phyloP scores from a whole-genome alignment of 495 filamentous ascomycete genomes.

The Geopyxis carbonaria region DNA sequence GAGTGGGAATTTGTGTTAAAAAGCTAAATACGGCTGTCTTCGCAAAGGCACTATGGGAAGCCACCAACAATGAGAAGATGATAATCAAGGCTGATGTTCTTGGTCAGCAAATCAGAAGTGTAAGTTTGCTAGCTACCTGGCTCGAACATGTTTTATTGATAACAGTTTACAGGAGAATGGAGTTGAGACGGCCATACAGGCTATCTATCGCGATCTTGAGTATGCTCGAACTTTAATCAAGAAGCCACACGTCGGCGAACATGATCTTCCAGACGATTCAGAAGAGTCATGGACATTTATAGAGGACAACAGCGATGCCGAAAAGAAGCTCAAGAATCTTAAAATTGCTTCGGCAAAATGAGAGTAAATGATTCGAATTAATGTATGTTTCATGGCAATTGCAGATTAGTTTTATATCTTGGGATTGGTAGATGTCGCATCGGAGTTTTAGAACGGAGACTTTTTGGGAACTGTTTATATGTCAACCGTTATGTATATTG shows the following conservation, averaged over 20 bases:
- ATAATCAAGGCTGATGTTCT: slow-evolving; percentile 65
- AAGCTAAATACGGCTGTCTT: slow-evolving; percentile 73
- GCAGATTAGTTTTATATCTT: no score
- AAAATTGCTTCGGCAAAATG: no score
- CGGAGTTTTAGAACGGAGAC: no score
- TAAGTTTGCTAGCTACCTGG: slow-evolving; percentile 29
- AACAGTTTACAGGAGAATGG: slow-evolving; percentile 53
- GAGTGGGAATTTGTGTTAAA: slow-evolving; percentile 78
- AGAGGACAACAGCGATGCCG: slow-evolving; percentile 36
- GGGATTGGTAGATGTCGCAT: no score
- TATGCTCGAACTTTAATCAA: slow-evolving; percentile 83
- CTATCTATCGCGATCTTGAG: slow-evolving; percentile 87
- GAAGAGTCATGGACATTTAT: slow-evolving; percentile 62
- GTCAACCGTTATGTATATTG: no score
- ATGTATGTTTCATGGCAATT: no score
- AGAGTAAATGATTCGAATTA: no score
- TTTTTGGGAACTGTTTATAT: no score
- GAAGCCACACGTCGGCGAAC: slow-evolving; percentile 32
- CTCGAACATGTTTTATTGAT: slow-evolving; percentile 1
- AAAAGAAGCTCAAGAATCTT: no score
- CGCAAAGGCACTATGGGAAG: slow-evolving; percentile 77
- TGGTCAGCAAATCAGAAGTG: slow-evolving; percentile 72
- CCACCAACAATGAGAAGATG: slow-evolving; percentile 73
- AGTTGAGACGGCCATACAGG: slow-evolving; percentile 73
- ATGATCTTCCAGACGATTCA: slow-evolving; percentile 38